Evolutionary conservation across 2,329 filamentous ascomycete genomes (phyloP).

Genomic region (Aspergillus aculeatus): DNA sequence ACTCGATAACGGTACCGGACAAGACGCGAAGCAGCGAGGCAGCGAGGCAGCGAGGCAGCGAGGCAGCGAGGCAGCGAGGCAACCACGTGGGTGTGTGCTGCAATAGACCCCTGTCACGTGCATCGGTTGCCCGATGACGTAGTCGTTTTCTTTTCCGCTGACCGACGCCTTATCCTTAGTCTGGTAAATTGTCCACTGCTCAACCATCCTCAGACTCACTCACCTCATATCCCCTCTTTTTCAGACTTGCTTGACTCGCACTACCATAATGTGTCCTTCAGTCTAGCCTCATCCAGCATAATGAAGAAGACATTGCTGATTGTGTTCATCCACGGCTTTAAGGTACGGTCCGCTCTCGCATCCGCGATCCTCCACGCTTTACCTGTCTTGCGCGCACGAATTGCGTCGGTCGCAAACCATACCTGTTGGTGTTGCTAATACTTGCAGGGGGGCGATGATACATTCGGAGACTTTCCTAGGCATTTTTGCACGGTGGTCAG

Average conservation of each 20-base stretch:
- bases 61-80: not conserved
- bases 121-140: slow-evolving; percentile 1
- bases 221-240: too few species aligned
- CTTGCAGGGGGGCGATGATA: slow-evolving; percentile 49
- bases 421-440: not conserved
- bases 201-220: not conserved
- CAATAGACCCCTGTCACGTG: not conserved
- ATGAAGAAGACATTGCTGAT: slow-evolving; percentile 49
- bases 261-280: not conserved
- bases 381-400: not conserved
- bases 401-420: not conserved
- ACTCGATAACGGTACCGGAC: not conserved
- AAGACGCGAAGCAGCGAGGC: not conserved
- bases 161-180: not conserved
- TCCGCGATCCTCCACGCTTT: not conserved
- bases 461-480: slow-evolving; percentile 48
- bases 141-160: not conserved
- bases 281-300: slow-evolving; percentile 7
- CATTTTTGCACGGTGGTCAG: slow-evolving; percentile 43
- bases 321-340: slow-evolving; percentile 51
- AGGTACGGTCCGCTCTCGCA: slow-evolving; percentile 32
- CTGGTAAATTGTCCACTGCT: not conserved
- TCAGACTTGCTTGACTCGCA: not conserved
- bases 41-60: too few species aligned
- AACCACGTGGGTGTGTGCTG: not conserved